Evolutionary conservation across 495 filamentous ascomycete species (phyloP).

Genomic region (Lichina pygmaea): DNA sequence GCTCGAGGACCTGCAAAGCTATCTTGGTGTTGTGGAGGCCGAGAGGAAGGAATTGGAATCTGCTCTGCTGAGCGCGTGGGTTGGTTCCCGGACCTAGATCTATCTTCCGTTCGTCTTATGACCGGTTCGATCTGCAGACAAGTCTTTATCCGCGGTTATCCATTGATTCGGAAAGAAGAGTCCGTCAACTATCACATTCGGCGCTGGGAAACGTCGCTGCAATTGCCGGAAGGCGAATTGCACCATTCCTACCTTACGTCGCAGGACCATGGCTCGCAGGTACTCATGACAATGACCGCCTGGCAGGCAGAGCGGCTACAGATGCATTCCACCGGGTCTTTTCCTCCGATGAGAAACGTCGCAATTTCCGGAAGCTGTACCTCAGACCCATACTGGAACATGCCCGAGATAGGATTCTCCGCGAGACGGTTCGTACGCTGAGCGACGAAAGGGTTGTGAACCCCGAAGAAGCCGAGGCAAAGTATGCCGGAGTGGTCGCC

Average conservation of each 20-base stretch:
- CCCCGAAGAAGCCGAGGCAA: conserved; percentile 57
- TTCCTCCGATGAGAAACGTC: conserved; percentile 47
- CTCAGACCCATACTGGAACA: conserved; percentile 53
- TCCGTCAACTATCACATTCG: conserved; percentile 57
- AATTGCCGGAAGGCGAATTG: conserved; percentile 52
- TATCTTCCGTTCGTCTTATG: background rate
- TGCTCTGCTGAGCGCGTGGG: conserved; percentile 61
- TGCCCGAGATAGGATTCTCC: conserved; percentile 42
- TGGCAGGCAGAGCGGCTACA: conserved; percentile 40
- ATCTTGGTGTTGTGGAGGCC: conserved; percentile 22
- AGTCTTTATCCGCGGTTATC: conserved; percentile 67
- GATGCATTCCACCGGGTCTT: conserved; percentile 52
- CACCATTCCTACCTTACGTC: conserved; percentile 43
- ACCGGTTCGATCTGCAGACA: conserved; percentile 21
- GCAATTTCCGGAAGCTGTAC: conserved; percentile 48
- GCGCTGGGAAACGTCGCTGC: conserved; percentile 46
- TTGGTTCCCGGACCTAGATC: conserved; percentile 17
- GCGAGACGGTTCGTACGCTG: conserved; percentile 53
- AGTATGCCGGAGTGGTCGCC: conserved; percentile 56
- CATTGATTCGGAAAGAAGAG: conserved; percentile 66
- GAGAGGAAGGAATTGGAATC: conserved; percentile 37
- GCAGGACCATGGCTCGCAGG: conserved; percentile 76
- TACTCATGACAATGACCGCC: conserved; percentile 57
- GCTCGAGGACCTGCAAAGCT: conserved; percentile 52
- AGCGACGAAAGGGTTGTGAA: conserved; percentile 71